Base-by-base conservation (phyloP, 192 early-diverging fungal species). In the Thamnidium elegans region DNA sequence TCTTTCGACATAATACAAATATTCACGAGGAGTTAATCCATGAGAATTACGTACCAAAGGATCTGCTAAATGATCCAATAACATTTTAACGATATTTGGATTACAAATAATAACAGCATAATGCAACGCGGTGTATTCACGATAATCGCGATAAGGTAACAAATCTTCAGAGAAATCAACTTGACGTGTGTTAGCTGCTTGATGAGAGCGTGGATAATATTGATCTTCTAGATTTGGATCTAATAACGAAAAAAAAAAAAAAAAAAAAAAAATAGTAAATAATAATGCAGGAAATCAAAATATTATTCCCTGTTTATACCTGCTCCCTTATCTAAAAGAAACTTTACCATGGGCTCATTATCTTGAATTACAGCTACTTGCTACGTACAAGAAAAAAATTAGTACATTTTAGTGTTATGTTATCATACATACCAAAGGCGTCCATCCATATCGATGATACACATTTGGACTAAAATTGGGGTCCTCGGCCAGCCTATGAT, bases 291-390 rank as follows among this genome's bases (percentile, higher is more conserved):
- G 43, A 26, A 26, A 26, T 26, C 26, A 26, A 50, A 26, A 7
- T 3, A 36, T 30, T 32, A 11, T 34, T 47, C 26, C 26, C 26
- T 26, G 26, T 26, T 26, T 26, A 26, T 58, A 68, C 71, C 71
- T 52, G 71, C 71, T 32, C 71, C 71, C 19, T 63, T 62, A 23
- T 73, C 71, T 20, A 73, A 50, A 19, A 73, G 44, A 11, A 73
- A 39, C 47, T 50, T 73, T 2, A 64, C 71, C 61, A 64, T 64
- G 1, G 47, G 48, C 19, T 64, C 62, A 21, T 73, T 73, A 48
- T 73, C 71, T 65, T 73, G 71, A 55, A 73, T 73, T 1, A 73
- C 66, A 30, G 71, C 71, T 23, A 68, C 66, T 65, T 73, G 71
- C 71, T 73, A 47, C 0, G 15, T 7, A 50, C 0, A 15, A 9